Evolutionary conservation across 352 stramenopile genomes (phyloP), one percentile per base, ranked within the genome.

Genomic region (Globisporangium cederbergense): DNA sequence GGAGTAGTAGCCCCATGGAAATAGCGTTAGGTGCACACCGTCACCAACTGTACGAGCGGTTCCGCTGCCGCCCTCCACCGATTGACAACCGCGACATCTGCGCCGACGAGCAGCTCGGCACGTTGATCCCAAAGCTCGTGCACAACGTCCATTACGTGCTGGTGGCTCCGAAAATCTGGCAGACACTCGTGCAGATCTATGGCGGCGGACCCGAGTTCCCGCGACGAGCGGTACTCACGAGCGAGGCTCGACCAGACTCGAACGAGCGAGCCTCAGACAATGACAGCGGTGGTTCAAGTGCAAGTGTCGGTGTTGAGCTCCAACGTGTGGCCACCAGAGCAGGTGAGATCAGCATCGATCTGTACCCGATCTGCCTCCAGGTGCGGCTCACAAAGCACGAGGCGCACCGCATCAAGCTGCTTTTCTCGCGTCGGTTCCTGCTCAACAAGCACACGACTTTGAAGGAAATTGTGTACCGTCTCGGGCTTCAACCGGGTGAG

Each of bases 361-460:
- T 90, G 46, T 86, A 93, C 62, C 81, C 81, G 8, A 61, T 90
- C 4, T 63, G 62, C 1, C 70, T 93, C 42, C 71, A 81, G 36
- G 63, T 93, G 49, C 81, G 83, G 3, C 32, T 93, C 46, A 76
- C 78, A 32, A 73, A 75, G 55, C 83, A 84, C 32, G 81, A 90
- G 49, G 71, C 75, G 6, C 73, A 75, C 4, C 78, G 80, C 40
- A 77, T 86, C n/a, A 78, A 73, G 50, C 59, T 93, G 13, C 64
- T 91, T 30, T 83, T 90, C 47, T 71, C 83, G 25, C 70, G 81
- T 0, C 69, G 66, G 2, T 80, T 91, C 32, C 53, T 87, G 25
- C 42, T 93, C 3, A 59, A 73, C 10, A 62, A 46, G 2, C 13
- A 58, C 52, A 80, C 77, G 6, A 80, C 74, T 11, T n/a, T 90